Base-by-base conservation (phyloP, 2,329 filamentous ascomycete species). In the Botrytis pseudocinerea region DNA sequence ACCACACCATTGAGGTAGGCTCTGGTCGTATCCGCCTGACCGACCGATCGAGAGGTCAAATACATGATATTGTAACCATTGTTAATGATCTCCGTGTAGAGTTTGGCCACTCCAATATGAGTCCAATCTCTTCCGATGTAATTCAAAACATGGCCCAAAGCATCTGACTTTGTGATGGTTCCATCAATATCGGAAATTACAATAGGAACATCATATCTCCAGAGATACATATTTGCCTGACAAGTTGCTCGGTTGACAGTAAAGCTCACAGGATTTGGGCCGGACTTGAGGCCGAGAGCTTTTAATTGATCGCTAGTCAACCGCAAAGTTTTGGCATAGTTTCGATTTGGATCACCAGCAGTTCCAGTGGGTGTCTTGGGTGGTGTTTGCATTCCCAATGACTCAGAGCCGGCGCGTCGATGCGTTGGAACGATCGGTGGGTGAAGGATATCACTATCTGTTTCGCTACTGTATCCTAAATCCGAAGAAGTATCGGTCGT, bases 1-100 rank as follows among this genome's bases (percentile, higher is more conserved):
- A 90, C 86, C 35, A 99, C 94, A 40, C 95, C 94, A 74, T 95
- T 92, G 4, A 99, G 87, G 81, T 99, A 99, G 0, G 93, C 89
- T 73, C 96, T 87, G 1, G 96, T 99, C 0, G 86, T 94, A 82
- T 99, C 96, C 25, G 96, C 93, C 82, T 97, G 95, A 0, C 96
- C 97, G 63, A 98, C 95, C 22, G 93, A 96, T 69, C 96, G 91
- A 81, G 93, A 97, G 0, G 96, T 99, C 63, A 99, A 87, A 81
- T 99, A 99, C 88, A 99, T 94, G 80, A 99, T 97, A 82, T 99
- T 98, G 86, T 98, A 99, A 10, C 96, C 96, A 79, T 99, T 99
- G 78, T 92, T 91, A 1, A 91, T 90, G 77, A 99, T 99, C 78
- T 99, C 97, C 66, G 93, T 96, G 83, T 98, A 99, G 14, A 99